These are phyloP conservation scores for Lactuca sativa DNA, from an alignment of 129 eudicot species.

Conservation along the genomic window DNA sequence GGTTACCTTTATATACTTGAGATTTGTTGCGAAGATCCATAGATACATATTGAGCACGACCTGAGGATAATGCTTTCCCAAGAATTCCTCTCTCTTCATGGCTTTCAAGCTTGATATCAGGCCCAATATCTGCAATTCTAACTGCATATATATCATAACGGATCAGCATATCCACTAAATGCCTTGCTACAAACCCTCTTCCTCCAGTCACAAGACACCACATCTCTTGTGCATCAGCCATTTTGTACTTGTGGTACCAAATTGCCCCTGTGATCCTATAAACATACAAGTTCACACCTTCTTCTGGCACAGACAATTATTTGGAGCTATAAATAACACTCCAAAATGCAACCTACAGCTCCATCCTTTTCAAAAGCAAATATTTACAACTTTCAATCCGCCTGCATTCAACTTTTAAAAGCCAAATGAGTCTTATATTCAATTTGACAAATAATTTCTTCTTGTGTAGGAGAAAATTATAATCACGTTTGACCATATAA, in stretches of 20 bases:
- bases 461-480: background rate
- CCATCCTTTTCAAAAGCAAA: background rate
- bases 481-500: background rate
- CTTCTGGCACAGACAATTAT: background rate
- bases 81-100: slow-evolving; percentile 64
- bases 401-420: background rate
- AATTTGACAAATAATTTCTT: background rate
- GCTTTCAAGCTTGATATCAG: slow-evolving; percentile 49
- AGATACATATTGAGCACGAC: slow-evolving; percentile 77
- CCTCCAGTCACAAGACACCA: slow-evolving; percentile 99
- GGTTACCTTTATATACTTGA: slow-evolving; percentile 70
- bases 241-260: slow-evolving; percentile 21
- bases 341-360: background rate
- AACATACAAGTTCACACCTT: background rate
- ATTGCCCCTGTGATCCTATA: slow-evolving; percentile 13
- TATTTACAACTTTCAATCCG: slow-evolving; percentile 5
- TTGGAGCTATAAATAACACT: background rate
- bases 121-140: slow-evolving; percentile 71
- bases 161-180: slow-evolving; percentile 84
- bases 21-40: slow-evolving; percentile 82
- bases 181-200: slow-evolving; percentile 91
- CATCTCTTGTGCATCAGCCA: slow-evolving; percentile 49
- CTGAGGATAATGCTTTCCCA: slow-evolving; percentile 59
- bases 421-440: no score
- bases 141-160: slow-evolving; percentile 60